Base-by-base conservation (phyloP, 176 grass and related monocot species). In the Eremochloa ophiuroides region DNA sequence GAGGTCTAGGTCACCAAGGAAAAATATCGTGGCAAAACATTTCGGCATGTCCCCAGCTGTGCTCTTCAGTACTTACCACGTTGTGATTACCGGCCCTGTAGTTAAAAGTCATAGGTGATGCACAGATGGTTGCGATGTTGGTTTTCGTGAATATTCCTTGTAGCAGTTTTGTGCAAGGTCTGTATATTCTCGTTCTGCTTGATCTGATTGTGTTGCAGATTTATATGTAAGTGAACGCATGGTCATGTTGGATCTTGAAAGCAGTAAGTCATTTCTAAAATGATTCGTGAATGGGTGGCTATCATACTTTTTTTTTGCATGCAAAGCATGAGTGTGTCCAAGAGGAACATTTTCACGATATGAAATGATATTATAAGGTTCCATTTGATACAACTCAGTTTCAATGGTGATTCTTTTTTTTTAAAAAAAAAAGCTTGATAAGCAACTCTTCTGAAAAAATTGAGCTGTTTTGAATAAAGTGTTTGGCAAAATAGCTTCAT, bases 1-100 rank as follows among this genome's bases (percentile, higher is more conserved):
- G 89, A 90, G 68, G 94, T 97, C 8, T 97, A 94, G 85, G 17
- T 10, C 30, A 63, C 75, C 11, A 55, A 55, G 51, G 8, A 50
- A n/a, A 15, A 28, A n/a, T 56, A 59, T 16, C 10, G 10, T 64
- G 28, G 33, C 48, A 47, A 55, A 27, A 64, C 8, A 62, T 65
- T 55, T 23, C 8, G 20, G 10, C 13, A 77, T 75, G 27, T n/a
- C 28, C 27, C 22, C 18, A n/a, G 31, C 35, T 11, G 18, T 0
- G 9, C 47, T 69, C 16, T 30, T 58, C 23, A 53, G 63, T 15
- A 12, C 8, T 74, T 35, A 47, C 22, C 14, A 58, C 44, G 66
- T 72, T 71, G 64, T 28, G 40, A 37, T 56, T 76, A 40, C 8
- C 10, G 12, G 53, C 37, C 16, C 7, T 78, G 31, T 70, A 77